These are phyloP conservation scores for Corchorus olitorius DNA, from an alignment of 345 rosid species.

Conservation along the genomic window DNA sequence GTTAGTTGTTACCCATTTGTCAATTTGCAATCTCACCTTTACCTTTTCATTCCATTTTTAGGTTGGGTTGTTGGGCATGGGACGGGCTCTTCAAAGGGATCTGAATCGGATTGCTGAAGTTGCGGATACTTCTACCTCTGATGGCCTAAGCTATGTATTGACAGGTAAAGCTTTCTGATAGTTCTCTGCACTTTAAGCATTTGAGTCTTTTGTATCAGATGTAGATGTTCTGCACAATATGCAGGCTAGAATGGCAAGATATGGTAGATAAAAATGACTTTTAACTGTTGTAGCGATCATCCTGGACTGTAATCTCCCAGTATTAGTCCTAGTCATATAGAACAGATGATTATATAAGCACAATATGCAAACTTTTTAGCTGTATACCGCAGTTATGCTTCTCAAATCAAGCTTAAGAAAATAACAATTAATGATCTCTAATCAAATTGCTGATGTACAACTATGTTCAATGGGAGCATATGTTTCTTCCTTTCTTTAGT, in stretches of 20 bases:
- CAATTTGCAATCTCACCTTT: constrained; percentile 6
- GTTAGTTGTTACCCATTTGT: not conserved
- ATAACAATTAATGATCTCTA: not conserved
- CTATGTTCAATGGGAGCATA: constrained; percentile 8
- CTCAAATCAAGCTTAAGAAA: not conserved
- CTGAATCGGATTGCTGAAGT: constrained; percentile 78
- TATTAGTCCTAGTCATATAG: not conserved
- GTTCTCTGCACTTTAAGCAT: not conserved
- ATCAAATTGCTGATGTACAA: not conserved
- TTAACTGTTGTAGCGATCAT: not conserved
- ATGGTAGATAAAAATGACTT: not conserved
- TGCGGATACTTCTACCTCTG: constrained; percentile 90
- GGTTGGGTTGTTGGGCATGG: constrained; percentile 93
- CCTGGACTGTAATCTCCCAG: not conserved
- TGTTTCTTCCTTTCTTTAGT: not conserved
- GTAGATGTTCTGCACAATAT: not conserved
- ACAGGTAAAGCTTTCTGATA: constrained; percentile 59
- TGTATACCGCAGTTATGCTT: not conserved
- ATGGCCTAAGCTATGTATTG: constrained; percentile 77
- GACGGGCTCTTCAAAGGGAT: constrained; percentile 74
- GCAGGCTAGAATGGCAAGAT: not conserved
- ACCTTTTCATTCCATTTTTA: constrained; percentile 21
- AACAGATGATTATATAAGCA: not conserved
- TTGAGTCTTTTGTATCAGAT: not conserved
- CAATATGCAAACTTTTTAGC: not conserved